phyloP scores from a whole-genome alignment of 441 rosid species.

The Metrosideros polymorpha region DNA sequence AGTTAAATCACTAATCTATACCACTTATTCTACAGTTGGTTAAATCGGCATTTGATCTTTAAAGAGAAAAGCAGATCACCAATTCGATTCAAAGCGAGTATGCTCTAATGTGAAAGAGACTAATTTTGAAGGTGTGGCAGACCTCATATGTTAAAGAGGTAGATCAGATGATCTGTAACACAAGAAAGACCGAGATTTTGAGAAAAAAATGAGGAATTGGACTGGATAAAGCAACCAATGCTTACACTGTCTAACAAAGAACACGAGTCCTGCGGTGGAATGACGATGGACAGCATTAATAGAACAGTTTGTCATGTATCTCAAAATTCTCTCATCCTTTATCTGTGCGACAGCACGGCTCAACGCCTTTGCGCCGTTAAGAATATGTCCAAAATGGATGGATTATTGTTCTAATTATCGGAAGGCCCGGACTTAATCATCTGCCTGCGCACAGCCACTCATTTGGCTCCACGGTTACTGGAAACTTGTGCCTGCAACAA shows the following conservation, averaged over 20 bases:
- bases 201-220: background rate
- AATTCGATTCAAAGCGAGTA: background rate
- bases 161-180: background rate
- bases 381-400: background rate
- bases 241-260: background rate
- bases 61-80: background rate
- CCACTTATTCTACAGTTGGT: background rate
- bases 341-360: background rate
- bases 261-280: background rate
- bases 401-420: background rate
- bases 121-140: background rate
- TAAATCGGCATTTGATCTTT: background rate
- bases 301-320: background rate
- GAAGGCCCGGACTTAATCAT: background rate
- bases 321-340: background rate
- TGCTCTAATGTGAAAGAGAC: background rate
- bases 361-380: background rate
- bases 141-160: background rate
- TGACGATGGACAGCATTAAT: background rate
- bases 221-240: background rate
- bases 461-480: constrained; percentile 16
- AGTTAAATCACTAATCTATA: constrained; percentile 10
- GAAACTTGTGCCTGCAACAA: constrained; percentile 42
- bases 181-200: background rate
- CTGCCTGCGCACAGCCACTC: background rate